Evolutionary conservation across 768 basidiomycete genomes (phyloP), one percentile per base, ranked within the genome.

Genomic region (Hygrophoropsis aurantiaca): DNA sequence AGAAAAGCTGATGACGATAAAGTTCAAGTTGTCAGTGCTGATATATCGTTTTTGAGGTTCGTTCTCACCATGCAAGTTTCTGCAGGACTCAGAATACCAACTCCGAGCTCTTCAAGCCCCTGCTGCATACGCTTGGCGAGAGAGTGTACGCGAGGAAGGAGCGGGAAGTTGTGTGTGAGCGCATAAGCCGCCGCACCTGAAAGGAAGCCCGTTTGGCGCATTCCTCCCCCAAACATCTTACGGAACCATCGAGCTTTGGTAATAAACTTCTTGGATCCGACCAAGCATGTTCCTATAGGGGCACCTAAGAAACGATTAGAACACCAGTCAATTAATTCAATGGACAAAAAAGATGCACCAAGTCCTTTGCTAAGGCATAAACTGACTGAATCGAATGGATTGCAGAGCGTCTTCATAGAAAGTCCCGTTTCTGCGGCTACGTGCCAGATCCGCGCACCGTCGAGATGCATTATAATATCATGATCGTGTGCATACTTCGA

Each of bases 401-500:
- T 81, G 57, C 87, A 87, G 8, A 98, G 81, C 47, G 87, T 85
- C 46, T 83, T 82, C 30, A 98, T 60, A 7, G 85, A 59, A 7
- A 66, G 81, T 11, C 69, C 75, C 1, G 82, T 85, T 65, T 85
- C 89, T 11, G 85, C 82, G 7, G 89, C 89, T n/a, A 85, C 93
- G 57, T 98, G 91, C 94, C 94, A 98, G 41, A 99, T 81, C 46
- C 95, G 83, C 3, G 95, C 95, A 36, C 95, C 95, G 60, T 97
- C 92, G 19, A 91, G 78, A 60, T 98, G 95, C 81, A 94, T 84
- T 54, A 81, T 81, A 47, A 93, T 78, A 20, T 79, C 81, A 19
- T 84, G 72, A 37, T 80, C 76, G 57, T 75, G 85, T 20, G 84
- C 92, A 57, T 77, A 85, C 15, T 84, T 73, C 13, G 87, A 85